Evolutionary conservation across 129 eudicot species (phyloP).

Genomic region (Pulicaria dysenterica): DNA sequence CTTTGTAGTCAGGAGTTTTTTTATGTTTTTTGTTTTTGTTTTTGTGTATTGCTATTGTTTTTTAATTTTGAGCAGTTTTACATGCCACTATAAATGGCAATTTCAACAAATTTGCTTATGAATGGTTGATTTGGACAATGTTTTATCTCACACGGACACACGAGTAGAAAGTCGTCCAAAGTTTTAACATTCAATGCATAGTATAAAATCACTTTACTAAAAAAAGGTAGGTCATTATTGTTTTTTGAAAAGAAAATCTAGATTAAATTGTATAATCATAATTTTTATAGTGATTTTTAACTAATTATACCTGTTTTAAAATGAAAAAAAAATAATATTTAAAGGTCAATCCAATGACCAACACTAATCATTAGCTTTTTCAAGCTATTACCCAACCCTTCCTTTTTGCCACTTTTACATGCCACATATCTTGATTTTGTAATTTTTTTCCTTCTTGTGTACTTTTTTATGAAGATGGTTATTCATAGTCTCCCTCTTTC

Average conservation of each 20-base stretch:
- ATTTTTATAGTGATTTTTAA: no score
- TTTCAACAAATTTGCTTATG: neutral
- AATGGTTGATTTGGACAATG: neutral
- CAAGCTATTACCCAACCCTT: neutral
- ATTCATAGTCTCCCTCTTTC: conserved; percentile 9
- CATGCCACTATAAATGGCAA: neutral
- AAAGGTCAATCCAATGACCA: neutral
- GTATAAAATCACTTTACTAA: neutral
- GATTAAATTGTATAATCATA: no score
- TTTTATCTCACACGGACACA: neutral
- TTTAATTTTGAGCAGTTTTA: neutral
- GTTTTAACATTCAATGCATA: neutral
- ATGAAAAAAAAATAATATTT: neutral
- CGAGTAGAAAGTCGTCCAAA: neutral
- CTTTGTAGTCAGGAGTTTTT: neutral
- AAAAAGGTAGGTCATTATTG: neutral
- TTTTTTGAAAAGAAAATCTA: no score
- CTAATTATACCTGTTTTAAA: no score
- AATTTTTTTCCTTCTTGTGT: neutral
- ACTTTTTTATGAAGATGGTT: neutral
- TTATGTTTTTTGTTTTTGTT: neutral
- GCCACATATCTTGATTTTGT: neutral
- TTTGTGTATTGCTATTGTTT: neutral
- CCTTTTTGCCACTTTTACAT: neutral
- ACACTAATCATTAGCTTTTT: no score